These are phyloP conservation scores for Thelonectria blattea DNA, from an alignment of 2,329 filamentous ascomycete genomes.

Conservation along the genomic window DNA sequence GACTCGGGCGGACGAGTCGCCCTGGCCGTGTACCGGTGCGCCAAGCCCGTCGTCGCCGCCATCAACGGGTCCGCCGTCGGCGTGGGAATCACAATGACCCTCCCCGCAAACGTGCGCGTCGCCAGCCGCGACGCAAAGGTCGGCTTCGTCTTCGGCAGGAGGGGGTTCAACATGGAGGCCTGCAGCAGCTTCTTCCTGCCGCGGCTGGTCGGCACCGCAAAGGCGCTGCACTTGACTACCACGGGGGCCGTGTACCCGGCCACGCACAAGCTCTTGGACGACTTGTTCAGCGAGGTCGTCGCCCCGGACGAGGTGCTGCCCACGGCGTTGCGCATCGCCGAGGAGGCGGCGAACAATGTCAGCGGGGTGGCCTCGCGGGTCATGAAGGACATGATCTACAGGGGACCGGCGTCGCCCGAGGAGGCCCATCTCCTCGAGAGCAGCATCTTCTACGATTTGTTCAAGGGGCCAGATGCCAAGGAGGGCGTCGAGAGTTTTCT, in stretches of 20 bases:
- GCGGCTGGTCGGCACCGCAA: slow-evolving; percentile 67
- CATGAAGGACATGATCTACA: slow-evolving; percentile 76
- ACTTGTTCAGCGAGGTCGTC: slow-evolving; percentile 71
- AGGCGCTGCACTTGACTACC: slow-evolving; percentile 69
- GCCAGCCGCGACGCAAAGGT: slow-evolving; percentile 66
- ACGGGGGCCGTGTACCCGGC: slow-evolving; percentile 68
- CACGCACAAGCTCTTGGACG: slow-evolving; percentile 57
- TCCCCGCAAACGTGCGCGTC: slow-evolving; percentile 60
- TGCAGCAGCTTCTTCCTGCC: slow-evolving; percentile 75
- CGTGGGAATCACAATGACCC: slow-evolving; percentile 66
- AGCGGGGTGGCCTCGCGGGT: slow-evolving; percentile 67
- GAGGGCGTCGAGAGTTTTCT: slow-evolving; percentile 74
- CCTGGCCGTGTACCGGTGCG: slow-evolving; percentile 62
- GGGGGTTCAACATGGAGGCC: slow-evolving; percentile 76
- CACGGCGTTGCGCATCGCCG: slow-evolving; percentile 69
- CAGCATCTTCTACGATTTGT: slow-evolving; percentile 66
- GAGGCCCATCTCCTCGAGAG: slow-evolving; percentile 74
- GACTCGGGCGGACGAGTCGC: slow-evolving; percentile 60
- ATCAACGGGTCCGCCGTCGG: slow-evolving; percentile 66
- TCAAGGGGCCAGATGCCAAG: slow-evolving; percentile 62
- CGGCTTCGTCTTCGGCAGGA: slow-evolving; percentile 75
- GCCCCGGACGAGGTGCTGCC: slow-evolving; percentile 66
- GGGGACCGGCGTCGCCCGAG: slow-evolving; percentile 65
- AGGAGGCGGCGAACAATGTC: slow-evolving; percentile 70
- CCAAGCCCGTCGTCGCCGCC: slow-evolving; percentile 64